Percentiles rank a stretch among this genome's conserved stretches.
phyloP scores from a whole-genome alignment of 2,329 filamentous ascomycete genomes.

The Coniochaeta hoffmannii region DNA sequence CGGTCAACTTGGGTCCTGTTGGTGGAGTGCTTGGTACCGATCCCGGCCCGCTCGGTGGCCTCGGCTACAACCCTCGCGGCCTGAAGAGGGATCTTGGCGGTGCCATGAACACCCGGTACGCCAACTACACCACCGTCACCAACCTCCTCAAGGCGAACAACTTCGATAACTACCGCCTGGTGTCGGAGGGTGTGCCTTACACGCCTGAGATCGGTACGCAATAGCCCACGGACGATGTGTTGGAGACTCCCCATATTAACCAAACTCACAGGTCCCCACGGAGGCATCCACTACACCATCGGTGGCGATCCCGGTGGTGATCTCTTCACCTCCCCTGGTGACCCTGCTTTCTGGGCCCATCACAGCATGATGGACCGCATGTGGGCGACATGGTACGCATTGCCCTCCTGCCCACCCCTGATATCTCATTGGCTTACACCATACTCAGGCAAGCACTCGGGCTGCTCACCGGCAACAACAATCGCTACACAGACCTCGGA shows the following conservation, averaged over 20 bases:
- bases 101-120: conserved; percentile 21
- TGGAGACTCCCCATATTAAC: conserved; percentile 7
- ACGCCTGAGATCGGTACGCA: conserved; percentile 22
- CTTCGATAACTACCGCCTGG: conserved; percentile 24
- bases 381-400: conserved; percentile 8
- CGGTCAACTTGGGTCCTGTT: conserved; percentile 25
- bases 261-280: conserved; percentile 21
- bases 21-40: conserved; percentile 11
- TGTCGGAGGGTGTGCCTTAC: conserved; percentile 25
- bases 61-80: conserved; percentile 28
- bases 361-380: conserved; percentile 11
- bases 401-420: too few relatives aligned
- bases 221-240: conserved; percentile 14
- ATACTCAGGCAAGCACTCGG: conserved; percentile 4
- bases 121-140: conserved; percentile 19
- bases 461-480: too few relatives aligned
- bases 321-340: conserved; percentile 16
- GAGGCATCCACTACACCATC: conserved; percentile 23
- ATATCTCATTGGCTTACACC: not conserved
- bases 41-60: conserved; percentile 16
- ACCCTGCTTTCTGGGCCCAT: conserved; percentile 15
- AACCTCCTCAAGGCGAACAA: conserved; percentile 22
- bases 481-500: conserved; percentile 17
- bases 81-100: conserved; percentile 22
- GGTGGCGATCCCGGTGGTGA: conserved; percentile 26